Percentiles rank a stretch among this genome's conserved stretches.
Conservation (phyloP, 176 grass and related monocot genomes). For the Elymus sibiricus region DNA sequence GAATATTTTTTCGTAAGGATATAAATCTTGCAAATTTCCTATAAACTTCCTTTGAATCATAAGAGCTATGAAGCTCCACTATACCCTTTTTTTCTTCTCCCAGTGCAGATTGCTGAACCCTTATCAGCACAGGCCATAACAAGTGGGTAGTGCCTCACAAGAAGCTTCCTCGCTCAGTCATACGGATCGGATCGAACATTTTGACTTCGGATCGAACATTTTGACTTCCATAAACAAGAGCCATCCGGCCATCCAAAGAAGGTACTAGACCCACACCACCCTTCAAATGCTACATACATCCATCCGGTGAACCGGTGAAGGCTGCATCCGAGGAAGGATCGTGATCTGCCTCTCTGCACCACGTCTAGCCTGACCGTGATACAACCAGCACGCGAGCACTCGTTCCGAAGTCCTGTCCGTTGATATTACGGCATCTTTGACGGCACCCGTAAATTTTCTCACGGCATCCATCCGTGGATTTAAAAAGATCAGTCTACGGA, state of each 20-base stretch:
- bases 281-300: background rate
- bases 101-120: background rate
- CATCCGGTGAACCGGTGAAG: background rate
- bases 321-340: constrained; percentile 1
- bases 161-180: no score
- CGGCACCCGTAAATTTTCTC: no score
- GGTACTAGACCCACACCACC: background rate
- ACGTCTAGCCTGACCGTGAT: background rate
- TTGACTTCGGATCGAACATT: no score
- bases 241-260: background rate
- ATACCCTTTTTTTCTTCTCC: no score
- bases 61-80: no score
- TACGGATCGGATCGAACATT: no score
- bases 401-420: background rate
- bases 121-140: background rate
- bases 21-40: no score
- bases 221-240: background rate
- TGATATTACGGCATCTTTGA: no score
- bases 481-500: no score
- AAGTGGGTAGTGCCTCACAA: background rate
- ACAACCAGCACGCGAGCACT: background rate
- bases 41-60: no score
- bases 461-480: no score
- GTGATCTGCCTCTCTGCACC: background rate
- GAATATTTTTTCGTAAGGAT: no score